A percentile compares a stretch with the other conserved stretches of the same genome.
phyloP scores from a whole-genome alignment of 2,329 filamentous ascomycete species.

The Fusarium pseudonygamai region DNA sequence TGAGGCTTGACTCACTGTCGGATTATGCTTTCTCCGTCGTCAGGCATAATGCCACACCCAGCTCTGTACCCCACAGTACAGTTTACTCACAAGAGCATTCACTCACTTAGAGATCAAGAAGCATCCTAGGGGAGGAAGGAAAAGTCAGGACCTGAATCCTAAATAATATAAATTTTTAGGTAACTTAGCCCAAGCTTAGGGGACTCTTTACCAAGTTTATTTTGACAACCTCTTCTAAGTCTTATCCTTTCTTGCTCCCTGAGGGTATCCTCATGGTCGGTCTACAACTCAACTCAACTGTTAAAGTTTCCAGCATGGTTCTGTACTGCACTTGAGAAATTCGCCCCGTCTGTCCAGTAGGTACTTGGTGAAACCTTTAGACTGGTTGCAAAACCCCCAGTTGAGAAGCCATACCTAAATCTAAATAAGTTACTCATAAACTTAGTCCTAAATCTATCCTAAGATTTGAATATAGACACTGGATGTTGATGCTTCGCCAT shows the following conservation, averaged over 20 bases:
- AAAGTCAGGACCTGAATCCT: not conserved
- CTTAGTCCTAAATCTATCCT: not conserved
- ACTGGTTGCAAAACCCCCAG: not conserved
- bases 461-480: not conserved
- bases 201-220: not conserved
- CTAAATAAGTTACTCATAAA: not conserved
- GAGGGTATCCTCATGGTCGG: not conserved
- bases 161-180: not conserved
- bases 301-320: not conserved
- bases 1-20: constrained; percentile 19
- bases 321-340: not conserved
- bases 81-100: not conserved
- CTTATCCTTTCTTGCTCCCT: not conserved
- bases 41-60: not conserved
- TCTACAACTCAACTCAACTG: not conserved
- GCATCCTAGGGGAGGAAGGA: not conserved
- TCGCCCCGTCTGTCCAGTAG: not conserved
- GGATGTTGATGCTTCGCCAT: not conserved
- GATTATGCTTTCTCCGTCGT: constrained; percentile 8
- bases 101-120: not conserved
- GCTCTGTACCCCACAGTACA: not conserved
- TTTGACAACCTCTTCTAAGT: not conserved
- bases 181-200: not conserved
- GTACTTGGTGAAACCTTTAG: not conserved
- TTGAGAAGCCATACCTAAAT: not conserved